Evolutionary conservation across 306 rosid genomes (phyloP).

Genomic region (Dicorynia guianensis): DNA sequence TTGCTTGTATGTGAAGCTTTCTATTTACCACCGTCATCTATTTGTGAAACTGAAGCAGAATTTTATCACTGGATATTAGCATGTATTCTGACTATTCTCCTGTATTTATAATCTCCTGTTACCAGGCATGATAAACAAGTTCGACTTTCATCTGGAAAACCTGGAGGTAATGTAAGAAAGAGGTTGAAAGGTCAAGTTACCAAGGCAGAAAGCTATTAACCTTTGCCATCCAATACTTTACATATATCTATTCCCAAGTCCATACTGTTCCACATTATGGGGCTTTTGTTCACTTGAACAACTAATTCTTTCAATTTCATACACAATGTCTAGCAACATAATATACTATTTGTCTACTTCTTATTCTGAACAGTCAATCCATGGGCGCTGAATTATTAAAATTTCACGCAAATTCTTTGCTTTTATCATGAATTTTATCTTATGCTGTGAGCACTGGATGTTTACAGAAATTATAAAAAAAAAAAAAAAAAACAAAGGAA

Average conservation of each 20-base stretch:
- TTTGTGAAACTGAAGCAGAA: background rate
- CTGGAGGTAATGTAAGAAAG: constrained; percentile 48
- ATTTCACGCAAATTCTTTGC: background rate
- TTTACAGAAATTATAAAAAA: background rate
- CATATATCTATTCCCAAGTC: constrained; percentile 24
- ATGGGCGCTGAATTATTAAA: background rate
- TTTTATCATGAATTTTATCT: background rate
- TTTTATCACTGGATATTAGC: constrained; percentile 4
- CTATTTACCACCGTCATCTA: background rate
- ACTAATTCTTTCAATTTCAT: constrained; percentile 36
- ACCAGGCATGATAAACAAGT: constrained; percentile 63
- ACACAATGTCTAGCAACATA: constrained; percentile 6
- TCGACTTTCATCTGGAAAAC: constrained; percentile 52
- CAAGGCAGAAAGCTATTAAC: constrained; percentile 51
- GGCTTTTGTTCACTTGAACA: constrained; percentile 39
- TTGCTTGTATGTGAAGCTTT: background rate
- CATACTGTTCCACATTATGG: background rate
- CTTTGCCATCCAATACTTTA: constrained; percentile 30
- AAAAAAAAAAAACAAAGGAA: too few species aligned
- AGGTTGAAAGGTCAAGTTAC: constrained; percentile 52
- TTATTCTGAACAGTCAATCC: constrained; percentile 28
- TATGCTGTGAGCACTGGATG: background rate
- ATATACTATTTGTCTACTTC: constrained; percentile 3
- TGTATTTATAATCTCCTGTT: constrained; percentile 33
- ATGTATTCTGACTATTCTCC: constrained; percentile 20